Conservation (phyloP, 148 eudicot species). For the Beta vulgaris region DNA sequence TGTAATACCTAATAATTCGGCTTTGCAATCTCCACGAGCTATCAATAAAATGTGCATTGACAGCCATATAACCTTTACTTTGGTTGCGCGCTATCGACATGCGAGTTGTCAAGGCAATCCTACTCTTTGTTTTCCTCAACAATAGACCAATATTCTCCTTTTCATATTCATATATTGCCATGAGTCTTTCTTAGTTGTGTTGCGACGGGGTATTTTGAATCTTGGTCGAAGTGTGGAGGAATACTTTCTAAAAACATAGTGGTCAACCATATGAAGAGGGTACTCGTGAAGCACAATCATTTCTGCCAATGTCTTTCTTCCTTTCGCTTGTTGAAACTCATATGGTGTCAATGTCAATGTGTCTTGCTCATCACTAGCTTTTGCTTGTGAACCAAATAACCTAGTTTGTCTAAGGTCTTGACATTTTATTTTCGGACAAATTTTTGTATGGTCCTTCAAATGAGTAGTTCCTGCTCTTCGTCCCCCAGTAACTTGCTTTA, state of each 20-base stretch:
- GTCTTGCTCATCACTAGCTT: neutral
- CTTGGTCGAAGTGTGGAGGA: neutral
- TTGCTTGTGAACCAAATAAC: too few relatives aligned
- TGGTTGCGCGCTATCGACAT: constrained; percentile 26
- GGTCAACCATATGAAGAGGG: neutral
- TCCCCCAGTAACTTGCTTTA: neutral
- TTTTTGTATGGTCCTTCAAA: too few relatives aligned
- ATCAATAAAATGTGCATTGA: constrained; percentile 29
- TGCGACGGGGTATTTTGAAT: neutral
- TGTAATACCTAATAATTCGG: neutral
- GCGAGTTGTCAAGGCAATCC: neutral
- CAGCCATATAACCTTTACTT: constrained; percentile 29
- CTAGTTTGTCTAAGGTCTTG: too few relatives aligned
- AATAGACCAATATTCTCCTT: neutral
- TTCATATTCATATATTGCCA: too few relatives aligned
- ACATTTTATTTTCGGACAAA: too few relatives aligned
- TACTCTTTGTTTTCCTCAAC: neutral
- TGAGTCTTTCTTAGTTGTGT: too few relatives aligned
- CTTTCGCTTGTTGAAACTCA: too few relatives aligned
- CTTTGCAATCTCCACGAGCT: constrained; percentile 13
- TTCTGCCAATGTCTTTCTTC: neutral
- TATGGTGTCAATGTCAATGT: too few relatives aligned
- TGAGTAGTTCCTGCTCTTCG: too few relatives aligned
- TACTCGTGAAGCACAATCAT: neutral
- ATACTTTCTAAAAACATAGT: neutral